Evolutionary conservation across 1,284 basidiomycete species (phyloP), one percentile per base, ranked within the genome.

Genomic region (Acaromyces ingoldii): DNA sequence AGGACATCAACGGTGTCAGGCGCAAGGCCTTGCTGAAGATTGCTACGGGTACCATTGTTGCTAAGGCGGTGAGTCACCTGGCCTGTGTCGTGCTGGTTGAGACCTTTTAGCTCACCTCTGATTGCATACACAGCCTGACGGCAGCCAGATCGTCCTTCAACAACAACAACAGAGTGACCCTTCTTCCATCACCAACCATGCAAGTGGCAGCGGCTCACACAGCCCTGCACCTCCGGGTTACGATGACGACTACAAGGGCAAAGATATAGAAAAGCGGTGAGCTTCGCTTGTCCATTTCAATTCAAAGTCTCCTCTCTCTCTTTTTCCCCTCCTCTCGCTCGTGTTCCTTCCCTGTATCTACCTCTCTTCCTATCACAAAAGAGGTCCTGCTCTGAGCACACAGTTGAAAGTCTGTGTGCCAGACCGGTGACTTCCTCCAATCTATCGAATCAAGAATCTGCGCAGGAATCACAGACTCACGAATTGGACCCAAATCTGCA

Each of bases 1-100:
- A 67, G 13, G 74, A 76, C 44, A 60, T 75, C 24, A 49, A 38
- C 24, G 46, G 48, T 17, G 48, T 49, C 22, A 30, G 48, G 37
- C 33, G 48, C 22, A 49, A 49, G 25, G 33, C 33, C 21, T 21
- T 49, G 4, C 24, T 49, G 4, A 36, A 28, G n/a, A 26, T 49
- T 15, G 48, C 48, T 13, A 42, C 11, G 11, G 48, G 48, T 9
- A 49, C 48, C 13, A 28, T 49, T 13, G 9, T 15, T 21, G 48
- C 48, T n/a, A 22, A 31, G 6, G 42, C 42, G 24, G 38, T 40
- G 7, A 7, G 38, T 40, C 19, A 19, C 13, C 19, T 34, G 13
- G 13, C 33, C 19, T 34, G 33, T 34, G 33, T n/a, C n/a, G n/a
- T 34, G 33, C 33, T 34, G 33, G n/a, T 13, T n/a, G n/a, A 19